Conservation (phyloP, 2,329 filamentous ascomycete species). For the Xylariaceae sp. region DNA sequence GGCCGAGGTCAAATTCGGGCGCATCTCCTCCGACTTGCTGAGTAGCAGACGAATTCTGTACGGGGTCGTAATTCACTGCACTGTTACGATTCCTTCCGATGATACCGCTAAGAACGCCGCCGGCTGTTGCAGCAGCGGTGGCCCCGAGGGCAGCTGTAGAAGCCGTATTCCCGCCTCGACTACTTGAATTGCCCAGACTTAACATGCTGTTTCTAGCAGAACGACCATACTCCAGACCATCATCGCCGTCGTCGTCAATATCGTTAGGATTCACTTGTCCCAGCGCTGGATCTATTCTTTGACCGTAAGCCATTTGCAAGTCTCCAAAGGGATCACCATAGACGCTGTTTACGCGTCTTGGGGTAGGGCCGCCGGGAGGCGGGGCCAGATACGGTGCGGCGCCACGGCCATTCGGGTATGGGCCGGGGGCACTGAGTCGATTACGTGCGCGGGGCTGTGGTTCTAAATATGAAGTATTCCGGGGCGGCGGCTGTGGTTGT, state of each 20-base stretch:
- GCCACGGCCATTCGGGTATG: slow-evolving; percentile 33
- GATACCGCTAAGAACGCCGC: slow-evolving; percentile 39
- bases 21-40: slow-evolving; percentile 32
- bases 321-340: slow-evolving; percentile 63
- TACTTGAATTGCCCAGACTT: slow-evolving; percentile 47
- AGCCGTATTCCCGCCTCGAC: slow-evolving; percentile 36
- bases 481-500: slow-evolving; percentile 11
- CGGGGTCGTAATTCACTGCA: slow-evolving; percentile 52
- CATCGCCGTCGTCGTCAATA: slow-evolving; percentile 83
- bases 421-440: slow-evolving; percentile 12
- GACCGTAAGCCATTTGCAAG: slow-evolving; percentile 40
- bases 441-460: slow-evolving; percentile 20
- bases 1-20: slow-evolving; percentile 32
- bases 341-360: slow-evolving; percentile 48
- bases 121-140: slow-evolving; percentile 44
- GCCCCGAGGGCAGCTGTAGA: slow-evolving; percentile 44
- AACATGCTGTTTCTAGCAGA: slow-evolving; percentile 54
- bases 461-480: slow-evolving; percentile 20
- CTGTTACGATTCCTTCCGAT: slow-evolving; percentile 33
- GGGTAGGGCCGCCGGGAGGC: slow-evolving; percentile 36
- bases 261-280: slow-evolving; percentile 68
- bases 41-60: slow-evolving; percentile 33
- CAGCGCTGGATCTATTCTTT: slow-evolving; percentile 44
- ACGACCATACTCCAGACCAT: slow-evolving; percentile 59
- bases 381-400: slow-evolving; percentile 41